Evolutionary conservation across 345 rosid species (phyloP).

Genomic region (Tarenaya hassleriana): DNA sequence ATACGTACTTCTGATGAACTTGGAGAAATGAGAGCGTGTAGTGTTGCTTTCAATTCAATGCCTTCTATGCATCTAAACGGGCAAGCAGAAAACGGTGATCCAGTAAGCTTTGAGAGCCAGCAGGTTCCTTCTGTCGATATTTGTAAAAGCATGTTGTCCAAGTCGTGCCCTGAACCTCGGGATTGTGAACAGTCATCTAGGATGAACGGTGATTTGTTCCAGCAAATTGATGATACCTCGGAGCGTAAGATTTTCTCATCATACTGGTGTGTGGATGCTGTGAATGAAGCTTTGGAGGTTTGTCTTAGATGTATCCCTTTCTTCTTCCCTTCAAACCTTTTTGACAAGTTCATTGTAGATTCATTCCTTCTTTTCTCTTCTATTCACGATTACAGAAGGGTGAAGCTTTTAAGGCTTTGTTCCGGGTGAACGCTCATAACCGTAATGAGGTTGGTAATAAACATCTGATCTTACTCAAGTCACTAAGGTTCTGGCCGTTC

Average conservation of each 20-base stretch:
- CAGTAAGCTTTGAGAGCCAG: constrained; percentile 13
- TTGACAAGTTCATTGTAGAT: background rate
- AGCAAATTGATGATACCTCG: constrained; percentile 27
- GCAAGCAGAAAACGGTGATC: constrained; percentile 14
- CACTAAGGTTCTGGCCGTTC: background rate
- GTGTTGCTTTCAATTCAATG: constrained; percentile 52
- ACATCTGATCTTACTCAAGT: constrained; percentile 8
- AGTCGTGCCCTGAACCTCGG: constrained; percentile 45
- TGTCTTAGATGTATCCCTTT: constrained; percentile 16
- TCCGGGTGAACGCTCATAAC: constrained; percentile 84
- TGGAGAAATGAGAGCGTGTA: constrained; percentile 28
- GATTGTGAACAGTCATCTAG: constrained; percentile 28
- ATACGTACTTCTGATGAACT: constrained; percentile 18
- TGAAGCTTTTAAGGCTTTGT: constrained; percentile 58
- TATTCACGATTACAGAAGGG: constrained; percentile 49
- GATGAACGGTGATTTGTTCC: constrained; percentile 26
- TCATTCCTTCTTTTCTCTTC: constrained; percentile 9
- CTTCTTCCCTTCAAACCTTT: background rate
- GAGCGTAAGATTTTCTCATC: constrained; percentile 39
- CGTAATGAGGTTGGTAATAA: constrained; percentile 57
- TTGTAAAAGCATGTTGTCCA: constrained; percentile 31
- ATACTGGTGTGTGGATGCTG: constrained; percentile 55
- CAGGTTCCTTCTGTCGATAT: constrained; percentile 20
- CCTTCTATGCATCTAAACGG: constrained; percentile 47
- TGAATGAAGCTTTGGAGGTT: constrained; percentile 66